Conservation (phyloP, 2,329 filamentous ascomycete genomes). For the Colletotrichum tabaci region DNA sequence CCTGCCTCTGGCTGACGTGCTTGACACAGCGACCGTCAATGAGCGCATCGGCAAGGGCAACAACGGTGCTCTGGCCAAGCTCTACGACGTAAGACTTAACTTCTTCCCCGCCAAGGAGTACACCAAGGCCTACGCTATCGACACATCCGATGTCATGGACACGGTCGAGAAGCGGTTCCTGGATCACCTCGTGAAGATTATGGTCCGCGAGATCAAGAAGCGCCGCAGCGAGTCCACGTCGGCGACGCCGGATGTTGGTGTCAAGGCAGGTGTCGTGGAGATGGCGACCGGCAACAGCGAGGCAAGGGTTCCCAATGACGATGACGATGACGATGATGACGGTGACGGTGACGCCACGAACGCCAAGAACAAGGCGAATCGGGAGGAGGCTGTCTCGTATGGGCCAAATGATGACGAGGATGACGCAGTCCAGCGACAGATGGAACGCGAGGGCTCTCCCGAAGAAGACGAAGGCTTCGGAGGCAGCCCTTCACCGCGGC, state of each 20-base stretch:
- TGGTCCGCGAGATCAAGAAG: constrained; percentile 87
- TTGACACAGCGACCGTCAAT: constrained; percentile 85
- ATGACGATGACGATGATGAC: constrained; percentile 79
- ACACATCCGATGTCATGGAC: constrained; percentile 80
- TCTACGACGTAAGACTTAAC: constrained; percentile 84
- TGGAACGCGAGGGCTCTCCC: constrained; percentile 70
- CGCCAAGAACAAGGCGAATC: constrained; percentile 82
- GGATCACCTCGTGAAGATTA: constrained; percentile 77
- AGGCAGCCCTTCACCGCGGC: constrained; percentile 61
- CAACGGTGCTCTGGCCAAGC: constrained; percentile 81
- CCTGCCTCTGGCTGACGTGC: constrained; percentile 85
- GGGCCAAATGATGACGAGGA: constrained; percentile 95
- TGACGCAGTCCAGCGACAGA: constrained; percentile 77
- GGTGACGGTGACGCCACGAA: constrained; percentile 85
- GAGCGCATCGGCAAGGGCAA: constrained; percentile 84
- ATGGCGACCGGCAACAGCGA: constrained; percentile 60
- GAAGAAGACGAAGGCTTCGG: constrained; percentile 68
- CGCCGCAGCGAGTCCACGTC: constrained; percentile 76
- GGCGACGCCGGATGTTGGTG: constrained; percentile 82
- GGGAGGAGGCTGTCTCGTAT: constrained; percentile 87
- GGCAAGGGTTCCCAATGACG: constrained; percentile 60
- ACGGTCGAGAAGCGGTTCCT: constrained; percentile 88
- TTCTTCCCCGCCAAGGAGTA: constrained; percentile 92
- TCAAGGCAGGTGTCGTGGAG: constrained; percentile 68
- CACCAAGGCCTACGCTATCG: constrained; percentile 86